Conservation (phyloP, 345 rosid genomes). For the Toxicodendron radicans region DNA sequence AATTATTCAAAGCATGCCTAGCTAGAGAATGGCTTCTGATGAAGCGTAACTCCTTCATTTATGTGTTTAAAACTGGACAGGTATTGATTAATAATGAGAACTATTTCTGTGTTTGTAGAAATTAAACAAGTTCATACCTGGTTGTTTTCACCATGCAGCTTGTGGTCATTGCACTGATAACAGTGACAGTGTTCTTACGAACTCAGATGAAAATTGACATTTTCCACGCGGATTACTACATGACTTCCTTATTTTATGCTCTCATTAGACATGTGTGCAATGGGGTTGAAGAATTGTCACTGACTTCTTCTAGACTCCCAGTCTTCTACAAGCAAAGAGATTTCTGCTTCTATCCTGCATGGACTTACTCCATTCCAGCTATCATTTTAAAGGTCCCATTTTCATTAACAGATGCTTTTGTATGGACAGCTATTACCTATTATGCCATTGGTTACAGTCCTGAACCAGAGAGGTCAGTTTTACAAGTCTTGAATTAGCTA, state of each 20-base stretch:
- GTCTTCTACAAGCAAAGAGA: conserved; percentile 55
- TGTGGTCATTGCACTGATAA: conserved; percentile 31
- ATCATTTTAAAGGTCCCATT: conserved; percentile 45
- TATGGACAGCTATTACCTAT: conserved; percentile 55
- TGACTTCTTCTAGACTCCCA: conserved; percentile 42
- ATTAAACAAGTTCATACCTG: background rate
- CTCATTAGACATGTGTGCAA: conserved; percentile 34
- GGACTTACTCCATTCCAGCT: conserved; percentile 48
- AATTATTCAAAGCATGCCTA: conserved; percentile 61
- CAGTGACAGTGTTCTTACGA: conserved; percentile 42
- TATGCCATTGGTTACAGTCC: conserved; percentile 56
- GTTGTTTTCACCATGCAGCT: conserved; percentile 35
- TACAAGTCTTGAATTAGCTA: background rate
- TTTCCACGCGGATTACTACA: conserved; percentile 35
- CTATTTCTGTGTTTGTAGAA: background rate
- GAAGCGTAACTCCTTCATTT: conserved; percentile 46
- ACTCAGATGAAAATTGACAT: conserved; percentile 33
- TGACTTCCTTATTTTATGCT: conserved; percentile 44
- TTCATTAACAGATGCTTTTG: conserved; percentile 44
- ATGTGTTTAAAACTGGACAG: conserved; percentile 46
- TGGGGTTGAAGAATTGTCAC: conserved; percentile 41
- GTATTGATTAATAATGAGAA: conserved; percentile 18
- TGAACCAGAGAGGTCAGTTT: conserved; percentile 39
- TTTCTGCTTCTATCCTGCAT: conserved; percentile 48
- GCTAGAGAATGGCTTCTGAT: conserved; percentile 64